Conservation (phyloP, 2,329 filamentous ascomycete species). For the Tolypocladium pustulatum region DNA sequence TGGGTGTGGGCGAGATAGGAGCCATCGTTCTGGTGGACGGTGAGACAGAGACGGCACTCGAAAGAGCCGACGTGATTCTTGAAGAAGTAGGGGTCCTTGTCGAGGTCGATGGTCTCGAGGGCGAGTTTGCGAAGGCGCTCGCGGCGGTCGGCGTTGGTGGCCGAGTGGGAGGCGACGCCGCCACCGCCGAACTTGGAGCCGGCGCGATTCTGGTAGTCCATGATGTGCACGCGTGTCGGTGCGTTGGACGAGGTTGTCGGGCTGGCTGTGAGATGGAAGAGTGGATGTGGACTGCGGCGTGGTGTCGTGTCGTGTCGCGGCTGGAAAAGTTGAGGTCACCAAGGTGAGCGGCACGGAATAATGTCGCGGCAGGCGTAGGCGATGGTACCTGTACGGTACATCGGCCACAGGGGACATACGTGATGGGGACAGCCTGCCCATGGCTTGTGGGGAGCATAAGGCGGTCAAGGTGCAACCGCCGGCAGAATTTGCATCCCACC, state of each 20-base stretch:
- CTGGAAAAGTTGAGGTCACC: background rate
- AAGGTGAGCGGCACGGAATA: background rate
- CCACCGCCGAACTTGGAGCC: constrained; percentile 97
- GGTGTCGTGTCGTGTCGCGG: background rate
- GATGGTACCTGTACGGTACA: too few relatives aligned
- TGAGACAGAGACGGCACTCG: constrained; percentile 93
- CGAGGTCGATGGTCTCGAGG: constrained; percentile 96
- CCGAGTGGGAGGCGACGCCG: constrained; percentile 85
- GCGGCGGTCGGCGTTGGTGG: constrained; percentile 92
- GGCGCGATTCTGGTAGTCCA: constrained; percentile 81
- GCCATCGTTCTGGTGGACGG: constrained; percentile 97
- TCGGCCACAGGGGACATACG: background rate
- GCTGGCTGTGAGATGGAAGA: background rate
- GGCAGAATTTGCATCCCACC: constrained; percentile 29
- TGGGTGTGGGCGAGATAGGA: constrained; percentile 98
- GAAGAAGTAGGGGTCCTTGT: constrained; percentile 99
- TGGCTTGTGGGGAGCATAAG: constrained; percentile 9
- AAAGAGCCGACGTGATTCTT: constrained; percentile 98
- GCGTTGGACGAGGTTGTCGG: constrained; percentile 56
- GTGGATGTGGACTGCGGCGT: background rate
- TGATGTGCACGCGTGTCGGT: constrained; percentile 15
- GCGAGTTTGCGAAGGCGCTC: constrained; percentile 96
- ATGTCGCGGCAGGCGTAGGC: background rate
- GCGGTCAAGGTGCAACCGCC: constrained; percentile 17
- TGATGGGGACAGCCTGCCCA: background rate